phyloP scores from a whole-genome alignment of 2,329 filamentous ascomycete genomes.

The Emericellopsis atlantica region DNA sequence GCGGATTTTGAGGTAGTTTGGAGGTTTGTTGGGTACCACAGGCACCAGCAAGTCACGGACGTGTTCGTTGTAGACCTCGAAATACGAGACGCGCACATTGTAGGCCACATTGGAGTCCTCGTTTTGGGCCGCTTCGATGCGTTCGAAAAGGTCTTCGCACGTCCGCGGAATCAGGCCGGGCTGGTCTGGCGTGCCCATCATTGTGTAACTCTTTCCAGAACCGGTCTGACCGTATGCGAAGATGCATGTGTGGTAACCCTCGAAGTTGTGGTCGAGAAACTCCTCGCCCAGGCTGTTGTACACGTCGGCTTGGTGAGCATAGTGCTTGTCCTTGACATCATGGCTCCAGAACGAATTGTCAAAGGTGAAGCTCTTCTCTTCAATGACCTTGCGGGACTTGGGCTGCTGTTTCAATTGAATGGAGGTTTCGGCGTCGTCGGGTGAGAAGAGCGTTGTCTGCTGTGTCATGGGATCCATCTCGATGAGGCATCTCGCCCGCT shows the following conservation, averaged over 20 bases:
- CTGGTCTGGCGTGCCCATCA: slow-evolving; percentile 81
- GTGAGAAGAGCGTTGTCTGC: slow-evolving; percentile 67
- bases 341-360: slow-evolving; percentile 99
- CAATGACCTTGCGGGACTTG: slow-evolving; percentile 60
- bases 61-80: slow-evolving; percentile 99
- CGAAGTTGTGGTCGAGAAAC: slow-evolving; percentile 97
- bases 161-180: slow-evolving; percentile 90
- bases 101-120: slow-evolving; percentile 89
- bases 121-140: slow-evolving; percentile 66
- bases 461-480: slow-evolving; percentile 84
- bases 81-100: slow-evolving; percentile 95
- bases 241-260: slow-evolving; percentile 98
- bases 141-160: slow-evolving; percentile 89
- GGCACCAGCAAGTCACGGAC: slow-evolving; percentile 86
- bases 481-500: slow-evolving; percentile 73
- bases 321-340: slow-evolving; percentile 64
- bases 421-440: slow-evolving; percentile 40
- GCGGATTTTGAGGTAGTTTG: slow-evolving; percentile 92
- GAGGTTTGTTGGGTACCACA: slow-evolving; percentile 53
- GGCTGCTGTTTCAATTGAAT: slow-evolving; percentile 13
- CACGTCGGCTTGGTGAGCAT: slow-evolving; percentile 83
- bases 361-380: slow-evolving; percentile 89
- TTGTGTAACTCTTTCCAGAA: slow-evolving; percentile 96
- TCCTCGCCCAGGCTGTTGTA: slow-evolving; percentile 92
- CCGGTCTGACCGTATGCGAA: slow-evolving; percentile 98